Conservation (phyloP, 75 land plant genomes). For the Cunninghamia lanceolata region DNA sequence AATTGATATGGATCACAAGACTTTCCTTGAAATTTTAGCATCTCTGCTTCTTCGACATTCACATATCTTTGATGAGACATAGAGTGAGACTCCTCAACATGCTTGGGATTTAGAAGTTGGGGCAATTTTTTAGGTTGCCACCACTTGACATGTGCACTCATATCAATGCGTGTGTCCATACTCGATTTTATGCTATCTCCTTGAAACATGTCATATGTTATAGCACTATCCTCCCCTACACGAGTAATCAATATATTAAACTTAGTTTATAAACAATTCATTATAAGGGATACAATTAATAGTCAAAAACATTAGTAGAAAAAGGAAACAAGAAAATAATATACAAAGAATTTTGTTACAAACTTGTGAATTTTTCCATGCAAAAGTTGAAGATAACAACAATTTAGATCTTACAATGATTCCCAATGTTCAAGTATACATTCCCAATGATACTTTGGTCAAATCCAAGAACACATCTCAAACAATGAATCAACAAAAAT, state of each 20-base stretch:
- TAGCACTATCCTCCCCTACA: slow-evolving; percentile 36
- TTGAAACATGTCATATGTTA: slow-evolving; percentile 25
- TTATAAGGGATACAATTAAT: background rate
- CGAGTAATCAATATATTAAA: background rate
- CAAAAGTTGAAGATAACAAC: background rate
- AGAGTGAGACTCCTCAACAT: slow-evolving; percentile 21
- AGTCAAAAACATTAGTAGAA: background rate
- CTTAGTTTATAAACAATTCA: background rate
- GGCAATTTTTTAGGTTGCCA: slow-evolving; percentile 40
- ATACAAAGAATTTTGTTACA: background rate
- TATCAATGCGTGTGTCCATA: slow-evolving; percentile 52
- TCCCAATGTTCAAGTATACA: slow-evolving; percentile 32
- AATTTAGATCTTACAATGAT: slow-evolving; percentile 29
- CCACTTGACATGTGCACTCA: slow-evolving; percentile 62
- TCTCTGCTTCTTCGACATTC: slow-evolving; percentile 34
- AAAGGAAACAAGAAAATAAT: background rate
- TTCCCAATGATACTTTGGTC: slow-evolving; percentile 38
- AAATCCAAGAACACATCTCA: slow-evolving; percentile 8
- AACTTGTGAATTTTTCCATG: background rate
- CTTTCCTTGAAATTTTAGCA: slow-evolving; percentile 29
- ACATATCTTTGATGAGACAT: slow-evolving; percentile 24
- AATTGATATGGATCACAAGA: slow-evolving; percentile 72
- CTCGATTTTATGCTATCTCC: slow-evolving; percentile 22
- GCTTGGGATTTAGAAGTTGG: slow-evolving; percentile 21
- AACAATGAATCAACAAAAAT: no score